A percentile compares a stretch with the other conserved stretches of the same genome.
These are phyloP conservation scores for Macrolepiota dolichaula DNA, from an alignment of 768 basidiomycete genomes.

Conservation along the genomic window DNA sequence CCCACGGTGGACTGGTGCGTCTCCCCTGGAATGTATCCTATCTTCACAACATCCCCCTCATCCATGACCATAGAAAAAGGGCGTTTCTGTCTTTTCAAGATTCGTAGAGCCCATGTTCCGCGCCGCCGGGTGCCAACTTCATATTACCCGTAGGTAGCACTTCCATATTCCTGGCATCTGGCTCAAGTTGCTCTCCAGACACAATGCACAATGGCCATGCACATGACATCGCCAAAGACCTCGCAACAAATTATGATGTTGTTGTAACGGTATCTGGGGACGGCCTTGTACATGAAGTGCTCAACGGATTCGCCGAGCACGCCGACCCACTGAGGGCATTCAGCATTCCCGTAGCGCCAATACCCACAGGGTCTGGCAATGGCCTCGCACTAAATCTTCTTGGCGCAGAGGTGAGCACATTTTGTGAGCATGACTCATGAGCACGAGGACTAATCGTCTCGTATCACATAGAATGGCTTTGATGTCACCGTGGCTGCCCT, in stretches of 20 bases:
- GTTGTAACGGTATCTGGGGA: slow-evolving; percentile 80
- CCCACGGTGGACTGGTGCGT: slow-evolving; percentile 72
- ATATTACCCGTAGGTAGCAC: slow-evolving; percentile 54
- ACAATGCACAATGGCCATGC: slow-evolving; percentile 67
- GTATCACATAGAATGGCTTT: slow-evolving; percentile 50
- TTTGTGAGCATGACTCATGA: too few relatives aligned
- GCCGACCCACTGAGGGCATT: slow-evolving; percentile 58
- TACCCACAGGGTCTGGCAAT: slow-evolving; percentile 84
- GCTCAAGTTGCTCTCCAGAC: slow-evolving; percentile 33
- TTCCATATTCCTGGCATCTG: not conserved
- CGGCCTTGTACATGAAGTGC: slow-evolving; percentile 76
- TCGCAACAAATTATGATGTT: slow-evolving; percentile 65
- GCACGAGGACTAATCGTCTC: not conserved
- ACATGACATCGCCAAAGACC: slow-evolving; percentile 52
- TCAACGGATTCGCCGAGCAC: slow-evolving; percentile 80
- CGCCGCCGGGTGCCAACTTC: slow-evolving; percentile 59
- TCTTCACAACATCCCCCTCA: not conserved
- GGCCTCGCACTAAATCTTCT: slow-evolving; percentile 71
- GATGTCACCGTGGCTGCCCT: slow-evolving; percentile 72
- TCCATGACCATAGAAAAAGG: slow-evolving; percentile 52
- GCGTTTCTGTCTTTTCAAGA: slow-evolving; percentile 44
- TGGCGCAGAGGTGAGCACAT: slow-evolving; percentile 51
- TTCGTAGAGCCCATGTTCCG: slow-evolving; percentile 70
- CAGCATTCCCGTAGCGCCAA: slow-evolving; percentile 65
- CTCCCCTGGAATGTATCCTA: not conserved